Evolutionary conservation across 2,329 filamentous ascomycete genomes (phyloP), one percentile per base, ranked within the genome.

Genomic region (Monilinia laxa): DNA sequence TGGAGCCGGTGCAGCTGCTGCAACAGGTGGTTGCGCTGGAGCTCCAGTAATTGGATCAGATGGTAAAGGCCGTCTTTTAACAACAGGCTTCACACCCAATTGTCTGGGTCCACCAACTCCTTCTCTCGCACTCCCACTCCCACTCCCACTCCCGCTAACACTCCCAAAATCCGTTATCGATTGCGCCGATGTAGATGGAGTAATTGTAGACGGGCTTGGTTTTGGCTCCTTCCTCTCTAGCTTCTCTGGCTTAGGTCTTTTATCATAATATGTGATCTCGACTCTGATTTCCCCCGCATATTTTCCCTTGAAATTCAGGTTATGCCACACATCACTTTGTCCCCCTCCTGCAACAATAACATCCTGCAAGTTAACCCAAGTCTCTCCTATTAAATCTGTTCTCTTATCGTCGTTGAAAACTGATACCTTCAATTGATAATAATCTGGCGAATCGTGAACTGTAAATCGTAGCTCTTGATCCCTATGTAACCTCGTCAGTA

Each of bases 351-450:
- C 83, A 25, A 93, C 84, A 70, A 99, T 85, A 73, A 99, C 90
- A 72, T 87, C 85, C 72, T 88, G 87, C 68, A 99, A 83, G 75
- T 91, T 90, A 67, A 98, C 86, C 89, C 92, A 97, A 9, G 91
- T 88, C 79, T 99, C 95, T 71, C 95, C 95, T 73, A 99, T 97
- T 71, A 99, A 79, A 72, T 99, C 95, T 0, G 94, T 98, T 81
- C 90, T 96, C 81, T 97, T 98, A 80, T 99, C 95, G 75, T 99
- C 95, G 76, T 97, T 97, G 81, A 99, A 99, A 7, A 98, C 87
- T 3, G 94, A 97, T 20, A 98, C 84, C 77, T 99, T 99, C 67
- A 99, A 84, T 77, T 93, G 92, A 79, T 92, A 93, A 81, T 99
- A 99, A 79, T 99, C 95, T 23, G 93, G 89, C 20, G 93, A 97